These are phyloP conservation scores for Termitomyces sp. DNA, from an alignment of 768 basidiomycete species.

Conservation along the genomic window DNA sequence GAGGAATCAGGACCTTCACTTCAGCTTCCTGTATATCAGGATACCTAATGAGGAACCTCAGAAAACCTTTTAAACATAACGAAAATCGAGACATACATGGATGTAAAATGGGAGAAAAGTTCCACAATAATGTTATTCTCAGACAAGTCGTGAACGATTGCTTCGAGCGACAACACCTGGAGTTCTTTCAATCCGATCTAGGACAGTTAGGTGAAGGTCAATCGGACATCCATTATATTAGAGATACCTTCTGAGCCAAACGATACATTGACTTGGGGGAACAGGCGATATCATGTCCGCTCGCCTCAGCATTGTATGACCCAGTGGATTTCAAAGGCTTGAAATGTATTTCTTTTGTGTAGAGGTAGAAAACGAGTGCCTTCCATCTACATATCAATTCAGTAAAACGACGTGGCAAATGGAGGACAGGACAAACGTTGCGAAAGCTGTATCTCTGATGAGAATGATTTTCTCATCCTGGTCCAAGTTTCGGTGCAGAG, in stretches of 20 bases:
- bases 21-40: slow-evolving; percentile 11
- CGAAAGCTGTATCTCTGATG: slow-evolving; percentile 15
- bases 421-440: slow-evolving; percentile 12
- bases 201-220: background rate
- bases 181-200: slow-evolving; percentile 18
- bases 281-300: slow-evolving; percentile 14
- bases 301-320: slow-evolving; percentile 12
- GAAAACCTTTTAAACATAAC: background rate
- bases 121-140: slow-evolving; percentile 20
- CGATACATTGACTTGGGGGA: slow-evolving; percentile 43
- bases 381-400: slow-evolving; percentile 24
- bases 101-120: slow-evolving; percentile 20
- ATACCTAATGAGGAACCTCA: slow-evolving; percentile 4
- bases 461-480: slow-evolving; percentile 13
- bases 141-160: slow-evolving; percentile 13
- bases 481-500: background rate
- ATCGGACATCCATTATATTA: background rate
- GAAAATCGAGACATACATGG: slow-evolving; percentile 11
- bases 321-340: slow-evolving; percentile 16
- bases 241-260: slow-evolving; percentile 31
- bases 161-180: slow-evolving; percentile 13
- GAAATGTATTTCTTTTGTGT: slow-evolving; percentile 29
- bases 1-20: background rate
- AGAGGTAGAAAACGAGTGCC: slow-evolving; percentile 33
- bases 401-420: background rate